phyloP scores from a whole-genome alignment of 2,329 filamentous ascomycete species.

The Sordariomycetes sp. region DNA sequence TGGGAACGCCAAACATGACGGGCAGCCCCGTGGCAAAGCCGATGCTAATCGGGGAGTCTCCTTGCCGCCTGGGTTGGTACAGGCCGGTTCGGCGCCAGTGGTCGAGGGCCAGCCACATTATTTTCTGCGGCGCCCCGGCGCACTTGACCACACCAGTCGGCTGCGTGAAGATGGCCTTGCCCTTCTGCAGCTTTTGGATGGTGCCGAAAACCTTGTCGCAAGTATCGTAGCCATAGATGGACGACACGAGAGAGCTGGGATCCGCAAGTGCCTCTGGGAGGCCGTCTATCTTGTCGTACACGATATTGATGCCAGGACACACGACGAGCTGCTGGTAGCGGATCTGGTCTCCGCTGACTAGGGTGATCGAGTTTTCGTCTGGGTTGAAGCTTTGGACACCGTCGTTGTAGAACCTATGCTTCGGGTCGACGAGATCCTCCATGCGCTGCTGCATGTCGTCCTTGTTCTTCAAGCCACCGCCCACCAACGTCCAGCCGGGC shows the following conservation, averaged over 20 bases:
- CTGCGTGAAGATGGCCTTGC: slow-evolving; percentile 49
- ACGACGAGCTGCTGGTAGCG: slow-evolving; percentile 58
- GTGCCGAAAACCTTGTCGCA: slow-evolving; percentile 42
- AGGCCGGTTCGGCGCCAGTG: slow-evolving; percentile 45
- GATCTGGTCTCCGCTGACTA: slow-evolving; percentile 45
- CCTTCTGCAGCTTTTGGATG: slow-evolving; percentile 36
- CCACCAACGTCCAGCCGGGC: slow-evolving; percentile 61
- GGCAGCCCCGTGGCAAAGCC: slow-evolving; percentile 46
- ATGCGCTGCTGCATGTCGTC: slow-evolving; percentile 45
- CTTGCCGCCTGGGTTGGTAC: slow-evolving; percentile 38
- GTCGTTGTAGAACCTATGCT: slow-evolving; percentile 50
- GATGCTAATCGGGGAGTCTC: slow-evolving; percentile 35
- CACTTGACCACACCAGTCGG: slow-evolving; percentile 51
- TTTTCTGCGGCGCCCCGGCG: slow-evolving; percentile 52
- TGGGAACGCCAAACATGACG: slow-evolving; percentile 51
- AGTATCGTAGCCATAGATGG: slow-evolving; percentile 48
- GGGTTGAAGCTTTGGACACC: slow-evolving; percentile 41
- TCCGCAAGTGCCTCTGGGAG: slow-evolving; percentile 44
- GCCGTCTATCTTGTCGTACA: slow-evolving; percentile 42
- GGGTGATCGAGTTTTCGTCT: slow-evolving; percentile 44
- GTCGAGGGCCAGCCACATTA: slow-evolving; percentile 53
- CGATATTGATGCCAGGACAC: slow-evolving; percentile 44
- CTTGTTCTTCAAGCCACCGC: slow-evolving; percentile 55
- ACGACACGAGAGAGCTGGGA: slow-evolving; percentile 36
- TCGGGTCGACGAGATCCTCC: slow-evolving; percentile 43